Evolutionary conservation across 2,329 filamentous ascomycete genomes (phyloP).

Genomic region (Pseudogymnoascus verrucosus): DNA sequence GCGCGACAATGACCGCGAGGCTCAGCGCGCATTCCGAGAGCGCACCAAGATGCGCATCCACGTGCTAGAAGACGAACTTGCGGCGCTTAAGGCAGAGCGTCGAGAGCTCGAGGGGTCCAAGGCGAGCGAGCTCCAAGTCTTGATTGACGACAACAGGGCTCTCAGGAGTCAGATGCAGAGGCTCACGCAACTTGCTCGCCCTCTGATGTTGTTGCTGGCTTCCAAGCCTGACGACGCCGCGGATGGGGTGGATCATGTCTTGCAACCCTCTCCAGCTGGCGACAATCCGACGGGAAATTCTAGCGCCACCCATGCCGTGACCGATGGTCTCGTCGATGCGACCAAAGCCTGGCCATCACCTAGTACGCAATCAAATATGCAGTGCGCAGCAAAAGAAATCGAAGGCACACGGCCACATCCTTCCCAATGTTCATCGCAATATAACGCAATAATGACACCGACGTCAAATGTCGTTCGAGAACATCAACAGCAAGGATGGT

Average conservation of each 20-base stretch:
- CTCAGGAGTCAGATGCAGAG: slow-evolving; percentile 1
- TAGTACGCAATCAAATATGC: background rate
- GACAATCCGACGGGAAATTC: background rate
- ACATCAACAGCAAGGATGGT: background rate
- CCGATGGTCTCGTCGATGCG: background rate
- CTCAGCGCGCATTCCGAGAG: slow-evolving; percentile 10
- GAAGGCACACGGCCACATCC: background rate
- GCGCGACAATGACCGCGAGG: slow-evolving; percentile 4
- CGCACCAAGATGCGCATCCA: slow-evolving; percentile 4
- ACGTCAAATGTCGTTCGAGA: background rate
- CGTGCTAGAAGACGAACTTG: slow-evolving; percentile 2
- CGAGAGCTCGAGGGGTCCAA: background rate
- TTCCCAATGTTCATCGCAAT: background rate
- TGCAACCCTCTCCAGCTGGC: background rate
- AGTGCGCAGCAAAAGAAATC: background rate
- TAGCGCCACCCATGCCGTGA: background rate
- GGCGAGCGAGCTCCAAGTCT: background rate
- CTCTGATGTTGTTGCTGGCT: background rate
- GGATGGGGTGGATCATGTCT: background rate
- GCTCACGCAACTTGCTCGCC: background rate
- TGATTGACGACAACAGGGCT: background rate
- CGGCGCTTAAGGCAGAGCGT: background rate
- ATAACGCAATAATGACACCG: background rate
- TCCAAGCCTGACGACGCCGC: background rate
- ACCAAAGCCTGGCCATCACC: background rate